phyloP scores from a whole-genome alignment of 169 alveolate genomes.

The Cytauxzoon felis region DNA sequence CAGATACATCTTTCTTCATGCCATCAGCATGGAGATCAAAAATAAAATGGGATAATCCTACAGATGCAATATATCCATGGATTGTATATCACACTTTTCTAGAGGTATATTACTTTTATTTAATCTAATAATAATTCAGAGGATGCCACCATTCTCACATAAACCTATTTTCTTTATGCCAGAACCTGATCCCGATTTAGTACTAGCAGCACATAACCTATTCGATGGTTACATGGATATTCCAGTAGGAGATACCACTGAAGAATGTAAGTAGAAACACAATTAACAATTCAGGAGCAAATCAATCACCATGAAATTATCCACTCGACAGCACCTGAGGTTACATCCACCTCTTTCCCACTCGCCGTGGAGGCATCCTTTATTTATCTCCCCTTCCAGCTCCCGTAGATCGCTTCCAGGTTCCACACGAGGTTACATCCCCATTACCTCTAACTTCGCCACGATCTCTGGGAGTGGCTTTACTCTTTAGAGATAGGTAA shows the following conservation, averaged over 20 bases:
- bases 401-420: too few species aligned
- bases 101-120: constrained; percentile 10
- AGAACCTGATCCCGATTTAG: constrained; percentile 67
- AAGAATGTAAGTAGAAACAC: constrained; percentile 31
- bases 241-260: constrained; percentile 17
- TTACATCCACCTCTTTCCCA: too few species aligned
- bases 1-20: constrained; percentile 27
- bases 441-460: too few species aligned
- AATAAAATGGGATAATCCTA: constrained; percentile 29
- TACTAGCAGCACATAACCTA: constrained; percentile 67
- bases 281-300: background rate
- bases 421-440: too few species aligned
- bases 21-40: constrained; percentile 42
- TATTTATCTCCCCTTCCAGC: too few species aligned
- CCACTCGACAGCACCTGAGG: constrained; percentile 15
- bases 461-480: too few species aligned
- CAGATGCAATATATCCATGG: constrained; percentile 54
- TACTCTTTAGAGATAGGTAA: too few species aligned
- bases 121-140: background rate
- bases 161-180: constrained; percentile 59
- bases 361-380: too few species aligned
- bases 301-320: background rate
- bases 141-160: constrained; percentile 16
- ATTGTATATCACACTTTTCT: constrained; percentile 28
- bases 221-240: constrained; percentile 60